phyloP scores from a whole-genome alignment of 306 rosid genomes.

The Benincasa hispida region DNA sequence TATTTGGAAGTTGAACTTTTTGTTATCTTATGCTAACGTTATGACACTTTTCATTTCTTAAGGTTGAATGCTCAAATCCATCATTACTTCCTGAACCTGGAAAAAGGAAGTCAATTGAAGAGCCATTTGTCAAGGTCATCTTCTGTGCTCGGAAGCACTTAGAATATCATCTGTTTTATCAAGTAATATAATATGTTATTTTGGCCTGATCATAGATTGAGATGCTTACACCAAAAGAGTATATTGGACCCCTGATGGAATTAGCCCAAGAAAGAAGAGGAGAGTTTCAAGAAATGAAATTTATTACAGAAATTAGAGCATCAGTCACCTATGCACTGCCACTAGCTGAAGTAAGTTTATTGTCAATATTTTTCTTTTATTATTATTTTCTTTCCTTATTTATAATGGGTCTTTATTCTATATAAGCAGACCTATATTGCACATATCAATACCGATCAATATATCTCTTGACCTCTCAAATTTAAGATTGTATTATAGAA shows the following conservation, averaged over 20 bases:
- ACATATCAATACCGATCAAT: too few relatives aligned
- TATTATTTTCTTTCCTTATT: too few relatives aligned
- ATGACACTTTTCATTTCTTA: constrained; percentile 1
- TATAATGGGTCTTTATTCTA: too few relatives aligned
- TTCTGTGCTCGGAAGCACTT: background rate
- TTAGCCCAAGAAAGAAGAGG: constrained; percentile 96
- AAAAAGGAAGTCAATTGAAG: constrained; percentile 61
- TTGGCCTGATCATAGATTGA: constrained; percentile 42
- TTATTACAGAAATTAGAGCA: constrained; percentile 72
- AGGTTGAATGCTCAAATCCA: constrained; percentile 71
- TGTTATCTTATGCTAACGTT: constrained; percentile 3
- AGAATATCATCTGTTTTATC: background rate
- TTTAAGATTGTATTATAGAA: too few relatives aligned
- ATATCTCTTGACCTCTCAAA: too few relatives aligned
- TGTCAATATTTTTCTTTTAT: too few relatives aligned
- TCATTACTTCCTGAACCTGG: constrained; percentile 73
- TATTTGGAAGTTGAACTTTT: background rate
- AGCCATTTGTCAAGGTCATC: constrained; percentile 47
- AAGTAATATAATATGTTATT: background rate
- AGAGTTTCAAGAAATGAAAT: constrained; percentile 79
- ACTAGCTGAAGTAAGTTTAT: constrained; percentile 53
- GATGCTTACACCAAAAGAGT: constrained; percentile 84
- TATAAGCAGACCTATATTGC: too few relatives aligned
- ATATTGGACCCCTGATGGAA: constrained; percentile 87
- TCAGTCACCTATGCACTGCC: constrained; percentile 66